Base-by-base conservation (phyloP, 257 asterid genomes). In the Penstemon barbatus region DNA sequence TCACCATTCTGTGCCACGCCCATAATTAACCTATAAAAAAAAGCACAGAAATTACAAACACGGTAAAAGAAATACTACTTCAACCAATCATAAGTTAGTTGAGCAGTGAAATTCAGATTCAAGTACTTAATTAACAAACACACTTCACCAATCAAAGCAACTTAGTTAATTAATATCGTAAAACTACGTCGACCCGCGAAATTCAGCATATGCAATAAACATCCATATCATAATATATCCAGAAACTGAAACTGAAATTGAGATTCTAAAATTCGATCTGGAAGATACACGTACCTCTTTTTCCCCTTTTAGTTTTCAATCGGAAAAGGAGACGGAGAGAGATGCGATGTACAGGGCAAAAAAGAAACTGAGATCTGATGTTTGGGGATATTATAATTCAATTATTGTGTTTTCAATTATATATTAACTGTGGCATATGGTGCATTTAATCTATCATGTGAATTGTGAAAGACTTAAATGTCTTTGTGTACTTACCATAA, bases 1-100 rank as follows among this genome's bases (percentile, higher is more conserved):
- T 83, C 88, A 66, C 76, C 62, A 69, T 86, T 88, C 75, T 83
- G 85, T 38, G 77, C 85, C 72, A 53, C 81, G 39, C 85, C 95
- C 96, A 87, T 91, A 36, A 63, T 77, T 45, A 74, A 84, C 81
- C 89, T 74, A 69, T 51, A 38, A 44, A 62, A 69, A 56, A 62
- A 45, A 6, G 55, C 72, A 74, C 40, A 51, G 11, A 63, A 33
- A 63, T 46, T 40, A 37, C 63, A 56, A 49, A 71, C 44, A 69
- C 48, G 57, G 50, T 53, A 45, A 53, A 54, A 25, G 37, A 37
- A 57, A 41, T n/a, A 10, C 56, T 57, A 50, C 59, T 54, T 39
- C 71, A 70, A 70, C 57, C 66, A 74, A 66, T 60, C 57, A 38
- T 50, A 48, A 57, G 73, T 42, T 65, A 10, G 54, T 49, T 49